These are phyloP conservation scores for Cryptococcus jaspeensis DNA, from an alignment of 1,284 basidiomycete genomes.

Conservation along the genomic window DNA sequence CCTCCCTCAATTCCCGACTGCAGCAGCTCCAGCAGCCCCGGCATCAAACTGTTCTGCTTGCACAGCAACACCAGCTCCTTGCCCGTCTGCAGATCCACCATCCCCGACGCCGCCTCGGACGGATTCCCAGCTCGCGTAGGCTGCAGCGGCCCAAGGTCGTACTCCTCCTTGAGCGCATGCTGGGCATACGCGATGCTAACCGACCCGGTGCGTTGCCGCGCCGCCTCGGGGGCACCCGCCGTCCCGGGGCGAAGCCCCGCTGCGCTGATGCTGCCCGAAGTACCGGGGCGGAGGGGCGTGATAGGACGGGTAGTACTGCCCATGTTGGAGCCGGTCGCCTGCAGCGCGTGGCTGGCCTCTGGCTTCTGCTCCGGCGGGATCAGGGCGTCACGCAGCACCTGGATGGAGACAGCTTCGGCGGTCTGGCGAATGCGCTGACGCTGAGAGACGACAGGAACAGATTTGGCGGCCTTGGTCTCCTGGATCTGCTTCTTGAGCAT, in stretches of 20 bases:
- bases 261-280: no score
- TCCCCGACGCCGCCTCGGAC: conserved; percentile 9
- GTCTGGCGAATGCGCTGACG: conserved; percentile 54
- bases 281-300: no score
- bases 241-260: no score
- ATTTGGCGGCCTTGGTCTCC: conserved; percentile 65
- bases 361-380: conserved; percentile 50
- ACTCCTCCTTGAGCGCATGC: conserved; percentile 15
- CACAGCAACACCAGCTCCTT: conserved; percentile 51
- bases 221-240: not conserved
- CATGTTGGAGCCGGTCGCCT: no score
- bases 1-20: conserved; percentile 26
- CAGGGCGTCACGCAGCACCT: conserved; percentile 77
- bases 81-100: conserved; percentile 40
- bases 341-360: not conserved
- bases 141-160: conserved; percentile 25
- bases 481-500: conserved; percentile 69
- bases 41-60: conserved; percentile 49
- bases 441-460: conserved; percentile 13
- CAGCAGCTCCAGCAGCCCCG: conserved; percentile 44
- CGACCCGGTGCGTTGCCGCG: conserved; percentile 18
- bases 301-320: no score
- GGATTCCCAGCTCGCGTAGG: conserved; percentile 13
- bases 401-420: conserved; percentile 69
- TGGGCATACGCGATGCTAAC: conserved; percentile 29